Evolutionary conservation across 805 yeast genomes (phyloP).

Genomic region (Saccharomycopsis oosterbeekiorum): DNA sequence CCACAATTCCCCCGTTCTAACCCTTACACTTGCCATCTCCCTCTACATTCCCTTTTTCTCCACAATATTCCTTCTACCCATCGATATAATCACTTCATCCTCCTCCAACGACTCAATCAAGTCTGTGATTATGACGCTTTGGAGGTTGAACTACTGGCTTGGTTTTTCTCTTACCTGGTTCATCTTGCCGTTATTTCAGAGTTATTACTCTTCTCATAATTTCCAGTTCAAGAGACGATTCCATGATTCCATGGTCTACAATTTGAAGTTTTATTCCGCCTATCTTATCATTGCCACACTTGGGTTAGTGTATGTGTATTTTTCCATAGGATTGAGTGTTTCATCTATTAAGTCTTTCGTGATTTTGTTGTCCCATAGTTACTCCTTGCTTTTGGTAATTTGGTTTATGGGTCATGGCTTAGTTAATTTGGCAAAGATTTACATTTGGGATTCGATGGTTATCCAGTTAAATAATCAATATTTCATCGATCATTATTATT

Average conservation of each 20-base stretch:
- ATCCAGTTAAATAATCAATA: conserved; percentile 28
- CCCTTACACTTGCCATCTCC: conserved; percentile 43
- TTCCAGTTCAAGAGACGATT: conserved; percentile 37
- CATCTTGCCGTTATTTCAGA: conserved; percentile 61
- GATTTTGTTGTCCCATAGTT: conserved; percentile 69
- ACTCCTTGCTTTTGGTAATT: conserved; percentile 61
- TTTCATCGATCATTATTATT: conserved; percentile 32
- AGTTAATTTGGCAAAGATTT: conserved; percentile 49
- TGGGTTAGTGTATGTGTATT: conserved; percentile 50
- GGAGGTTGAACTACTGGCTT: conserved; percentile 75
- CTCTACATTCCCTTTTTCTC: conserved; percentile 61
- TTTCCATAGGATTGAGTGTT: conserved; percentile 45
- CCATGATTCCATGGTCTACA: conserved; percentile 45
- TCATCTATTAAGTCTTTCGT: conserved; percentile 53
- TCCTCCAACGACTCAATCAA: conserved; percentile 21
- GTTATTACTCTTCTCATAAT: conserved; percentile 63
- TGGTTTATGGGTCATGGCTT: conserved; percentile 85
- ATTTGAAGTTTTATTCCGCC: conserved; percentile 51
- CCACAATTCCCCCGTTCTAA: conserved; percentile 33
- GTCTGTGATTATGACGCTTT: conserved; percentile 39
- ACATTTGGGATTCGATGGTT: conserved; percentile 24
- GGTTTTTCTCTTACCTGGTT: conserved; percentile 77
- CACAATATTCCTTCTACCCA: conserved; percentile 61
- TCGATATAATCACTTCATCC: conserved; percentile 42
- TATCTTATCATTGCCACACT: conserved; percentile 42